These are phyloP conservation scores for Cutaneotrichosporon dermatis DNA, from an alignment of 1,284 basidiomycete species.

Conservation along the genomic window DNA sequence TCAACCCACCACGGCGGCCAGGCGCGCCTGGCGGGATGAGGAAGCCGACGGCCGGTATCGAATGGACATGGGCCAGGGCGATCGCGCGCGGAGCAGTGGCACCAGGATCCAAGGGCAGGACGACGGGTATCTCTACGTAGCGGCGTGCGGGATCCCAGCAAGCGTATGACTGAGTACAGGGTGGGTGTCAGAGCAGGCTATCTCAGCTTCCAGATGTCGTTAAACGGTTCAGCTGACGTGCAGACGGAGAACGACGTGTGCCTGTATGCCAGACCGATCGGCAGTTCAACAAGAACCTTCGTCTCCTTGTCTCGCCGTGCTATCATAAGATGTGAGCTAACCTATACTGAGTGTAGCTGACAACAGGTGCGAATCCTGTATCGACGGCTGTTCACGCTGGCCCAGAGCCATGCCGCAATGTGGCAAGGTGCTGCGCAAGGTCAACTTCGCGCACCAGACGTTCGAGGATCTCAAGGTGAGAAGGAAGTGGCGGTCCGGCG, in stretches of 20 bases:
- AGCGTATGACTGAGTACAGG: slow-evolving; percentile 41
- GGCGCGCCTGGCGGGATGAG: slow-evolving; percentile 10
- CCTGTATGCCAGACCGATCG: slow-evolving; percentile 93
- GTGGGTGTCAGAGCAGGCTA: slow-evolving; percentile 21
- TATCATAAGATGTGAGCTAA: slow-evolving; percentile 90
- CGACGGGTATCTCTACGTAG: slow-evolving; percentile 41
- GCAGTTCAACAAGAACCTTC: slow-evolving; percentile 89
- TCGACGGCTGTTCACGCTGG: slow-evolving; percentile 96
- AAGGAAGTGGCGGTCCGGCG: slow-evolving; percentile 89
- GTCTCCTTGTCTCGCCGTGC: slow-evolving; percentile 89
- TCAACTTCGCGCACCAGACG: slow-evolving; percentile 91
- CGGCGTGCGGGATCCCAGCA: slow-evolving; percentile 43
- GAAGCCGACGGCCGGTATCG: background rate
- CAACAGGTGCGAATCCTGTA: slow-evolving; percentile 90
- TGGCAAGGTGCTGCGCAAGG: slow-evolving; percentile 79
- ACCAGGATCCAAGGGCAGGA: slow-evolving; percentile 21
- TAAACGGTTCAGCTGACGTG: background rate
- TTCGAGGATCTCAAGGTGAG: slow-evolving; percentile 93
- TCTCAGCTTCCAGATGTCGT: background rate
- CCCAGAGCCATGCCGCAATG: slow-evolving; percentile 96
- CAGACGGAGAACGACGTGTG: slow-evolving; percentile 92
- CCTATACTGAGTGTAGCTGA: background rate
- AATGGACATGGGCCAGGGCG: slow-evolving; percentile 4
- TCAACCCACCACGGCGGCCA: slow-evolving; percentile 7
- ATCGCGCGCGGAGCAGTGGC: slow-evolving; percentile 8